Percentiles rank a stretch among this genome's conserved stretches.
Conservation (phyloP, 495 filamentous ascomycete species). For the Penicillium argentinense region DNA sequence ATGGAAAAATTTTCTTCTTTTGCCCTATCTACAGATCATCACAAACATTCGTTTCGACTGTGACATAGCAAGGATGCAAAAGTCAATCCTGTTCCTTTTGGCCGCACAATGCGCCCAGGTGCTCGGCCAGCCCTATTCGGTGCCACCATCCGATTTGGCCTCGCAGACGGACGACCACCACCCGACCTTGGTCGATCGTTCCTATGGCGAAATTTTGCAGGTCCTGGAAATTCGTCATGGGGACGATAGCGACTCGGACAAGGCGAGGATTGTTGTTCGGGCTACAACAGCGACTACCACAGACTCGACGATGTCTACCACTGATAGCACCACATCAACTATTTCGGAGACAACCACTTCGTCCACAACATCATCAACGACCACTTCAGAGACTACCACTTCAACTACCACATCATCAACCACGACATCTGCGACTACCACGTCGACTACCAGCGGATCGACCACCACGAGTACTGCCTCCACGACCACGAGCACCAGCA, state of each 20-base stretch:
- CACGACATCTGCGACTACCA: slow-evolving; percentile 2
- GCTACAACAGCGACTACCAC: slow-evolving; percentile 14
- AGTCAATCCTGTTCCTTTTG: slow-evolving; percentile 3
- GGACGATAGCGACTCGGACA: background rate
- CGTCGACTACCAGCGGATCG: slow-evolving; percentile 8
- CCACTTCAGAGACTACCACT: slow-evolving; percentile 5
- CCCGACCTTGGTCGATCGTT: background rate
- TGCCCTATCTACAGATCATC: background rate
- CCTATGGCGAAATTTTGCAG: background rate
- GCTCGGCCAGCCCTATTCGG: slow-evolving; percentile 1
- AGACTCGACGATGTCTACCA: slow-evolving; percentile 7
- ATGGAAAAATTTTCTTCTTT: too few relatives aligned
- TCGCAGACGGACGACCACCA: background rate
- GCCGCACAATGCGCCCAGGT: background rate
- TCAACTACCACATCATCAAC: background rate
- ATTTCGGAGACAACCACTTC: background rate
- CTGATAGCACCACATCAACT: background rate
- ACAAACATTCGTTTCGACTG: background rate
- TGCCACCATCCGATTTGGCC: background rate
- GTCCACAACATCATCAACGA: slow-evolving; percentile 6
- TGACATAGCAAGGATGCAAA: background rate
- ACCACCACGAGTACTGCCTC: slow-evolving; percentile 9
- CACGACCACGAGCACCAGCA: slow-evolving; percentile 8
- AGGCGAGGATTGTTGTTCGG: slow-evolving; percentile 10
- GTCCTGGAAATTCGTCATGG: background rate